Evolutionary conservation across 345 rosid genomes (phyloP).

Genomic region (Euphorbia pulcherrima): DNA sequence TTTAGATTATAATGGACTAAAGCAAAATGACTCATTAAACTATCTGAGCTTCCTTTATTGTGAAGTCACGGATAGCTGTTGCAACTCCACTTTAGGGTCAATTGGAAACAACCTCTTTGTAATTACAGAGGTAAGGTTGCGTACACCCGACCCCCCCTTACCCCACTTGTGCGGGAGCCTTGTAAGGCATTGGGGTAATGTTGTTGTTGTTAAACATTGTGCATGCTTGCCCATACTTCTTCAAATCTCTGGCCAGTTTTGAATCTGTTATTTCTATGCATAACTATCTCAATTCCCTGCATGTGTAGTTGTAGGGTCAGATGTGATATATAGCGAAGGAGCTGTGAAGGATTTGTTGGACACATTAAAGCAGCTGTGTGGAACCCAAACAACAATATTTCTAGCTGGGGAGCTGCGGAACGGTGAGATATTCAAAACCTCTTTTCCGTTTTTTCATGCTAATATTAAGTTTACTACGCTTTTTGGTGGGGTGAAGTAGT

Average conservation of each 20-base stretch:
- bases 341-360: slow-evolving; percentile 74
- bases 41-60: too few relatives aligned
- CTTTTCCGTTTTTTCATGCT: background rate
- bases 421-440: slow-evolving; percentile 35
- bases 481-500: slow-evolving; percentile 37
- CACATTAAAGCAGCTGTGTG: slow-evolving; percentile 55
- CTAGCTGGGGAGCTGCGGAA: slow-evolving; percentile 80
- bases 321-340: slow-evolving; percentile 84
- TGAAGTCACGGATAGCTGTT: too few relatives aligned
- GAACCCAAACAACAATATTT: slow-evolving; percentile 66
- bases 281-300: background rate
- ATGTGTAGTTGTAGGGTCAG: slow-evolving; percentile 70
- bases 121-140: too few relatives aligned
- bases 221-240: background rate
- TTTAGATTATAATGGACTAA: too few relatives aligned
- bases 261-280: background rate
- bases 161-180: too few relatives aligned
- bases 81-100: too few relatives aligned
- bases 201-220: too few relatives aligned
- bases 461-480: background rate
- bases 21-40: too few relatives aligned
- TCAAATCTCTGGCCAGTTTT: background rate
- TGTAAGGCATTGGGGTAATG: too few relatives aligned
- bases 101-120: too few relatives aligned
- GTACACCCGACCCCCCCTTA: too few relatives aligned